These are phyloP conservation scores for Bretschneidera sinensis DNA, from an alignment of 345 rosid genomes.

Conservation along the genomic window DNA sequence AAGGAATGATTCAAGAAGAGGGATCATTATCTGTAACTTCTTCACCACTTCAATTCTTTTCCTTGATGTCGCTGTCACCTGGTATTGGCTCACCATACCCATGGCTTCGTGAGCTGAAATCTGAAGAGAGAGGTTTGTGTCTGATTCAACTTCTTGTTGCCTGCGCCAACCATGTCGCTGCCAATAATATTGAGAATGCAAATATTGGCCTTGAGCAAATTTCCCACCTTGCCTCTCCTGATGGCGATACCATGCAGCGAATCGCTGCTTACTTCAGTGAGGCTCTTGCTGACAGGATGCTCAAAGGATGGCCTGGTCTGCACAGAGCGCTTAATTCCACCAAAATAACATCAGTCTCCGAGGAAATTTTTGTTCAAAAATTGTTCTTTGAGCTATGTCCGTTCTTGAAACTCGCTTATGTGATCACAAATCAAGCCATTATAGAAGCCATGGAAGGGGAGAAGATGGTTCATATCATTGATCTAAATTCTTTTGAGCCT, in stretches of 20 bases:
- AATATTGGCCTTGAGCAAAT: slow-evolving; percentile 55
- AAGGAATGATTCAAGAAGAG: slow-evolving; percentile 49
- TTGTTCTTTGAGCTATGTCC: slow-evolving; percentile 72
- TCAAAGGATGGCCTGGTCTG: slow-evolving; percentile 66
- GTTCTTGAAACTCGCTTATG: slow-evolving; percentile 52
- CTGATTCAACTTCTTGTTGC: slow-evolving; percentile 50
- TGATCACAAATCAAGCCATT: slow-evolving; percentile 66
- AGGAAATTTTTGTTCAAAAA: slow-evolving; percentile 48
- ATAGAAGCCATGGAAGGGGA: slow-evolving; percentile 71
- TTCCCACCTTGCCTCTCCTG: slow-evolving; percentile 60
- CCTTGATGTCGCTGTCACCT: slow-evolving; percentile 56
- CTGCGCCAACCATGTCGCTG: slow-evolving; percentile 62
- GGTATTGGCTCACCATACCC: slow-evolving; percentile 58
- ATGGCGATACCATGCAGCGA: slow-evolving; percentile 70
- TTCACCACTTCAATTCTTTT: slow-evolving; percentile 47
- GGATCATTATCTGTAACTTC: slow-evolving; percentile 54
- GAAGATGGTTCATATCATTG: slow-evolving; percentile 71
- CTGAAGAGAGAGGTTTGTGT: slow-evolving; percentile 65
- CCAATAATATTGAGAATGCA: slow-evolving; percentile 60
- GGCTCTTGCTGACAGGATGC: slow-evolving; percentile 61
- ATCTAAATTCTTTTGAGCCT: slow-evolving; percentile 57
- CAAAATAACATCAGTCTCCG: slow-evolving; percentile 33
- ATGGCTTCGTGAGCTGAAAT: slow-evolving; percentile 50
- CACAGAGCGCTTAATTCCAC: slow-evolving; percentile 71
- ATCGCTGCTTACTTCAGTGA: slow-evolving; percentile 73